Evolutionary conservation across 345 rosid species (phyloP).

Genomic region (Garcia nutans): DNA sequence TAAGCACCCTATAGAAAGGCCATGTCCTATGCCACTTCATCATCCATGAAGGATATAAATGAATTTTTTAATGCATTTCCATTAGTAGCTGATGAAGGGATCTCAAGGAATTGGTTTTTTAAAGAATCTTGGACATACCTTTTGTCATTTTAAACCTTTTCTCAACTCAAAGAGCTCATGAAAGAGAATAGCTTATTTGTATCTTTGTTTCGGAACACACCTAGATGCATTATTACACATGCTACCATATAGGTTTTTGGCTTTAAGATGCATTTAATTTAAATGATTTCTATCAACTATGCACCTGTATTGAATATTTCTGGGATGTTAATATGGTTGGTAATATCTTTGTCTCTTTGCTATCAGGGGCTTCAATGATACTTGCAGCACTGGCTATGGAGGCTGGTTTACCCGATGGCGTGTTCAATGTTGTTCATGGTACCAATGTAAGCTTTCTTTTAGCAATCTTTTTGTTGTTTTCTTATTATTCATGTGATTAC

Average conservation of each 20-base stretch:
- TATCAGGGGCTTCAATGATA: slow-evolving; percentile 44
- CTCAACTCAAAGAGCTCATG: background rate
- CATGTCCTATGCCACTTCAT: background rate
- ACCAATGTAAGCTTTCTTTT: slow-evolving; percentile 31
- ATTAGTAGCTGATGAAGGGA: background rate
- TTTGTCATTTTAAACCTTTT: background rate
- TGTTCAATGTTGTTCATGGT: slow-evolving; percentile 52
- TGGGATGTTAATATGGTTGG: background rate
- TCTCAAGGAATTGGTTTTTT: background rate
- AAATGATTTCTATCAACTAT: background rate
- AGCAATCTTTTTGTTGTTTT: background rate
- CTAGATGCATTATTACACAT: background rate
- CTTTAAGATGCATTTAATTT: background rate
- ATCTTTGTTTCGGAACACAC: background rate
- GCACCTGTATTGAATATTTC: background rate
- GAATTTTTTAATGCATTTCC: background rate
- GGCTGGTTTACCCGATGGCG: slow-evolving; percentile 56
- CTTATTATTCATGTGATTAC: slow-evolving; percentile 7
- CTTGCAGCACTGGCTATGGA: slow-evolving; percentile 54
- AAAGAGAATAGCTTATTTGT: background rate
- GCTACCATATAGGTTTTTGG: background rate
- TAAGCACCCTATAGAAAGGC: background rate
- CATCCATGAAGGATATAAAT: background rate
- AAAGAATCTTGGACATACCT: too few species aligned
- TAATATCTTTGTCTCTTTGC: background rate